phyloP scores from a whole-genome alignment of 2,329 filamentous ascomycete species.

The Helicocarpus griseus region DNA sequence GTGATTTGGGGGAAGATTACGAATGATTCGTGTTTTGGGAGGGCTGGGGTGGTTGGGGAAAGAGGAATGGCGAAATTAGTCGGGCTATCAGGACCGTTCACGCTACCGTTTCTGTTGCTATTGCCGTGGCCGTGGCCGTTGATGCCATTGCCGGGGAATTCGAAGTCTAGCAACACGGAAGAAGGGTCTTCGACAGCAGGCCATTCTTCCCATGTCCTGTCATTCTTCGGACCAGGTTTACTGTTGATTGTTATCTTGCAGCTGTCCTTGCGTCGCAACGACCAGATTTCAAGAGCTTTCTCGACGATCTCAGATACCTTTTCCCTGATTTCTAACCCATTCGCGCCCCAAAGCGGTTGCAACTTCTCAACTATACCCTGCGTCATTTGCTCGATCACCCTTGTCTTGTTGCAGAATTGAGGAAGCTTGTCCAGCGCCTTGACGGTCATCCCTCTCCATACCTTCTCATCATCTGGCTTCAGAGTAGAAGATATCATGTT shows the following conservation, averaged over 20 bases:
- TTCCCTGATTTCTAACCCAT: neutral
- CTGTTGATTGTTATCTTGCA: slow-evolving; percentile 2
- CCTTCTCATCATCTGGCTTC: neutral
- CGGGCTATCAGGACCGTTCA: neutral
- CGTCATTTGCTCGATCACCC: neutral
- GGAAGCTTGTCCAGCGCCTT: slow-evolving; percentile 1
- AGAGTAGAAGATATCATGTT: neutral
- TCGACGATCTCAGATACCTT: neutral
- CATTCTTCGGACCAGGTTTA: neutral
- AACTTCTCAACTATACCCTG: neutral
- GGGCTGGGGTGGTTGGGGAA: neutral
- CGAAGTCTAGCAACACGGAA: neutral
- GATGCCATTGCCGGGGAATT: neutral
- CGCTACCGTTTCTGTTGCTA: neutral
- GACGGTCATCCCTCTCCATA: slow-evolving; percentile 6
- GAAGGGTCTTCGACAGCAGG: neutral
- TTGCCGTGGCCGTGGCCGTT: neutral
- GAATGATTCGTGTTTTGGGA: neutral
- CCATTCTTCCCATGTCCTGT: slow-evolving; percentile 2
- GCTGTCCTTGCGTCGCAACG: neutral
- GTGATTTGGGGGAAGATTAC: slow-evolving; percentile 7
- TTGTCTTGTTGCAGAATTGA: neutral
- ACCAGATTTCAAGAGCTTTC: slow-evolving; percentile 4
- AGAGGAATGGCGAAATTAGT: neutral
- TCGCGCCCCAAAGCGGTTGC: slow-evolving; percentile 1